These are phyloP conservation scores for Globisporangium alternatum DNA, from an alignment of 352 stramenopile genomes.

Conservation along the genomic window DNA sequence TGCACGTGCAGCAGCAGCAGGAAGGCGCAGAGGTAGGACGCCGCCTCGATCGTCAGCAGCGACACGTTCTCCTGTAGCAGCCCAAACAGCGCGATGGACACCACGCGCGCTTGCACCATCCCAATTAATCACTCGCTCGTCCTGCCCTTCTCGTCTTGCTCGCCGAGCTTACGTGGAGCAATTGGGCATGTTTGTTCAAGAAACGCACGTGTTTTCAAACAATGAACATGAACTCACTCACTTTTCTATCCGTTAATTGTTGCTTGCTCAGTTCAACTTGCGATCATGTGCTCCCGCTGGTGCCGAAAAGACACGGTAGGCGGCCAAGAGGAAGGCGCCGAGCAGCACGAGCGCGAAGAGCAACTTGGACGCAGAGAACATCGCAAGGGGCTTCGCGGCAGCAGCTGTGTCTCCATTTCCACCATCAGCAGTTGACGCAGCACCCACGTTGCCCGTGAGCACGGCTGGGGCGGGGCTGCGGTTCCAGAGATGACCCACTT, in stretches of 20 bases:
- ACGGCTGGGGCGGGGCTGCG: slow-evolving; percentile 23
- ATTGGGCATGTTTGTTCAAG: background rate
- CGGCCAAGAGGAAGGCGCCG: slow-evolving; percentile 34
- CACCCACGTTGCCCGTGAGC: background rate
- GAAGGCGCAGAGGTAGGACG: slow-evolving; percentile 56
- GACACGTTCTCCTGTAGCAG: slow-evolving; percentile 80
- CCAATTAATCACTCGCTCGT: background rate
- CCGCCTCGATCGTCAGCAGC: slow-evolving; percentile 59
- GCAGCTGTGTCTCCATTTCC: background rate
- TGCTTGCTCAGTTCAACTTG: slow-evolving; percentile 34
- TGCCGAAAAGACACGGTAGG: slow-evolving; percentile 38
- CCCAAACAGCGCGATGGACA: slow-evolving; percentile 62
- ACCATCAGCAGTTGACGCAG: background rate
- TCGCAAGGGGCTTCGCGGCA: slow-evolving; percentile 12
- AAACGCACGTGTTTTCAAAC: slow-evolving; percentile 1
- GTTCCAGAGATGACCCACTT: slow-evolving; percentile 57
- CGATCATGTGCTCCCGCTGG: slow-evolving; percentile 12
- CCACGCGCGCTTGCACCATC: slow-evolving; percentile 43
- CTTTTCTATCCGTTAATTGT: slow-evolving; percentile 10
- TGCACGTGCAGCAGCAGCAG: slow-evolving; percentile 74
- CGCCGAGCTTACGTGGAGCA: background rate
- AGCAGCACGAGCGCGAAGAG: slow-evolving; percentile 44
- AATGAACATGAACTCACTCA: background rate
- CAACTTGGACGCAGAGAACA: slow-evolving; percentile 35
- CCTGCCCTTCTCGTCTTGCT: too few relatives aligned